Evolutionary conservation across 257 asterid genomes (phyloP), one percentile per base, ranked within the genome.

Genomic region (Verbena officinalis): DNA sequence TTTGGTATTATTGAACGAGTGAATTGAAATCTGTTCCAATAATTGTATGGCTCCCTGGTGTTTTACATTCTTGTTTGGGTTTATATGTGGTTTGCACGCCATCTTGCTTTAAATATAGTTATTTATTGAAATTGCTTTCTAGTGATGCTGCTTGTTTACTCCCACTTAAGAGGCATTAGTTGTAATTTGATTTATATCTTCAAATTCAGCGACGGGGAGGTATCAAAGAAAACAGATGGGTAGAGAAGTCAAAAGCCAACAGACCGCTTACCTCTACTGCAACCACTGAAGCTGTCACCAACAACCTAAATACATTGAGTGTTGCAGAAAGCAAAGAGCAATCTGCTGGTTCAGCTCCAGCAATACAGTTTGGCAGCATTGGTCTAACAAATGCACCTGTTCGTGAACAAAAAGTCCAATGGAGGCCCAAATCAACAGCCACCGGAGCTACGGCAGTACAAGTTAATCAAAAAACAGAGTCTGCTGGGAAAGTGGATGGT

Each of bases 361-460:
- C 69, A 24, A 45, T 71, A 43, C 84, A 82, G 79, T 72, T 73
- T 65, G 93, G 77, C 49, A 70, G 81, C 70, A 58, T 64, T 48
- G 86, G 79, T 55, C 30, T 59, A 24, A 45, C 58, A 58, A 70
- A 74, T 66, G 75, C 43, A 22, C 84, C 82, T 50, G 74, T 48
- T 46, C 74, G 71, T 15, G 83, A 74, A 75, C 82, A 85, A 65
- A 68, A 76, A 61, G 73, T 67, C 44, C 45, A 80, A 23, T 84
- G 90, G 96, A 84, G 78, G 65, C 89, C 90, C 63, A 87, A 73
- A 75, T 72, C 96, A 13, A 87, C 90, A 22, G 74, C 78, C 19
- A 76, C 79, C 56, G 93, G 78, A 64, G 21, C 63, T 15, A 43
- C 78, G 11, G 5, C 69, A 17, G 71, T 62, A 15, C 80, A 68